Conservation (phyloP, 2,329 filamentous ascomycete genomes). For the Xylariaceae sp. region DNA sequence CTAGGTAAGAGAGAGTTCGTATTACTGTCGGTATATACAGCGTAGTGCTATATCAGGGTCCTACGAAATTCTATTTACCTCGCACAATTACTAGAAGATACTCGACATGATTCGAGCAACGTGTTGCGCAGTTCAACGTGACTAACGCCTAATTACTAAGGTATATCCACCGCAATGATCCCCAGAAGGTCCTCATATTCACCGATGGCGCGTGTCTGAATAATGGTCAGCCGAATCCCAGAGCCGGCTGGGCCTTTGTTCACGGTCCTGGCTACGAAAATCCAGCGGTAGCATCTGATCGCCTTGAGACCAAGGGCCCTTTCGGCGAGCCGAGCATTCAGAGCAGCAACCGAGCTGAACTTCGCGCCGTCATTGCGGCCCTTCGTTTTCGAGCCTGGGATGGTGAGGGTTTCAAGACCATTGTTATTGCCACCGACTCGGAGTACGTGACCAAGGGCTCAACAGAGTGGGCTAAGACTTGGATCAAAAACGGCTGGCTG, state of each 20-base stretch:
- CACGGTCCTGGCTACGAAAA: conserved; percentile 30
- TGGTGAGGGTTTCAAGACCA: conserved; percentile 46
- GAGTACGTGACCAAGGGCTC: conserved; percentile 56
- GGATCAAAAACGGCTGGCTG: conserved; percentile 55
- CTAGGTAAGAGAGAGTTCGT: conserved; percentile 34
- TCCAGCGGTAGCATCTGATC: conserved; percentile 34
- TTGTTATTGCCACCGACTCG: conserved; percentile 63
- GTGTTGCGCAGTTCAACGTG: neutral
- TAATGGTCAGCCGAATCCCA: conserved; percentile 48
- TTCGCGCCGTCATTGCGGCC: conserved; percentile 60
- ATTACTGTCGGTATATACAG: no score
- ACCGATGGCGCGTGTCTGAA: conserved; percentile 54
- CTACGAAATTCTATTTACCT: no score
- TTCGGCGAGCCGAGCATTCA: conserved; percentile 46
- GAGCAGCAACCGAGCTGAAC: conserved; percentile 61
- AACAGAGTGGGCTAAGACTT: conserved; percentile 51
- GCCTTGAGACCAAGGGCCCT: conserved; percentile 53
- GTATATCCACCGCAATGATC: conserved; percentile 44
- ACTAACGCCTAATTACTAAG: conserved; percentile 28
- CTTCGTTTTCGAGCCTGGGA: conserved; percentile 54
- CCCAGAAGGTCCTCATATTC: conserved; percentile 47
- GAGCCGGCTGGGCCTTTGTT: conserved; percentile 51
- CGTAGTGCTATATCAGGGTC: no score
- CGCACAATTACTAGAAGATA: no score
- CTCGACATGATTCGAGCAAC: neutral